Conservation (phyloP, 768 basidiomycete species). For the Podaxis rugospora region DNA sequence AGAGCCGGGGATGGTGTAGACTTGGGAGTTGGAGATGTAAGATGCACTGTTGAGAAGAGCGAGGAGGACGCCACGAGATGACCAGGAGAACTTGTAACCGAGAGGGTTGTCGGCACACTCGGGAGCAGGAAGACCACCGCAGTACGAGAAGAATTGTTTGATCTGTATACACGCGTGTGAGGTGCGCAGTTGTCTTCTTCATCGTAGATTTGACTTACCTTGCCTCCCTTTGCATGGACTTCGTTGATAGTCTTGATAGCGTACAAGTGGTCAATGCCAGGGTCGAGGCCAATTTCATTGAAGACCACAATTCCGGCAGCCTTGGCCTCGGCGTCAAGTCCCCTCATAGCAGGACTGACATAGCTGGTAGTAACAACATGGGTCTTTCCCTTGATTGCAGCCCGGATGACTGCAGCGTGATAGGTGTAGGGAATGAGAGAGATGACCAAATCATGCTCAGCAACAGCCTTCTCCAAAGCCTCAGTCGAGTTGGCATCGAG, state of each 20-base stretch:
- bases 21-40: constrained; percentile 64
- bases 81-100: constrained; percentile 99
- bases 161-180: constrained; percentile 38
- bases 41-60: constrained; percentile 90
- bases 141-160: constrained; percentile 91
- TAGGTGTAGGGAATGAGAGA: constrained; percentile 94
- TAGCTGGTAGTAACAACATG: constrained; percentile 97
- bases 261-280: constrained; percentile 91
- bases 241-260: constrained; percentile 93
- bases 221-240: constrained; percentile 92
- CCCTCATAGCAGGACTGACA: constrained; percentile 87
- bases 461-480: constrained; percentile 77
- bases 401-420: constrained; percentile 87
- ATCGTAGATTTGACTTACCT: constrained; percentile 44
- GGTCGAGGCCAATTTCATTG: constrained; percentile 98
- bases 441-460: constrained; percentile 88
- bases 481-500: constrained; percentile 73
- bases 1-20: constrained; percentile 63
- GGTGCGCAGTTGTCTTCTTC: background rate
- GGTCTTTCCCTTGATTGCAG: constrained; percentile 85
- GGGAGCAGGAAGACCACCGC: constrained; percentile 92
- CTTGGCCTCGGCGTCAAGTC: constrained; percentile 74
- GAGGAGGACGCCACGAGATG: constrained; percentile 91
- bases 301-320: constrained; percentile 89
- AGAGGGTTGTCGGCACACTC: constrained; percentile 91